A percentile compares a stretch with the other conserved stretches of the same genome.
phyloP scores from a whole-genome alignment of 192 early-diverging fungal species.

The Irineochytrium annulatum region DNA sequence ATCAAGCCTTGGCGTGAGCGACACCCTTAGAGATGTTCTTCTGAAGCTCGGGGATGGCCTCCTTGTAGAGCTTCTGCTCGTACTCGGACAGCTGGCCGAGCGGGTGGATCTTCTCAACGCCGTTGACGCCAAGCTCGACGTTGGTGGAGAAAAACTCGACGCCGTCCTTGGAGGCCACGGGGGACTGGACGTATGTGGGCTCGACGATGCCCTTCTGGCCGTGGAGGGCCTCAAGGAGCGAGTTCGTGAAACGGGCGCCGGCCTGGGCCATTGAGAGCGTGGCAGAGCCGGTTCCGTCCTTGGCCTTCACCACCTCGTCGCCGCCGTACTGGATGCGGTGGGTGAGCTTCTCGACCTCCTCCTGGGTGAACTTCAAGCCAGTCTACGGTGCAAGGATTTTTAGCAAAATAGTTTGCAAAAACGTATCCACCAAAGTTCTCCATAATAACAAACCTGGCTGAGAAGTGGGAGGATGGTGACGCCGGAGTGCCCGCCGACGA shows the following conservation, averaged over 20 bases:
- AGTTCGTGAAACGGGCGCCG: slow-evolving; percentile 80
- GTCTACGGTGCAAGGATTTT: slow-evolving; percentile 29
- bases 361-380: slow-evolving; percentile 66
- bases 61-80: slow-evolving; percentile 75
- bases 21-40: slow-evolving; percentile 87
- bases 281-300: slow-evolving; percentile 81
- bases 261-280: slow-evolving; percentile 65
- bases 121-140: slow-evolving; percentile 63
- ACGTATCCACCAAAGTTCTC: neutral
- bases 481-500: slow-evolving; percentile 94
- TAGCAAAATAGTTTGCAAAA: slow-evolving; percentile 11
- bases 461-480: slow-evolving; percentile 93
- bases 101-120: slow-evolving; percentile 83
- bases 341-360: slow-evolving; percentile 82
- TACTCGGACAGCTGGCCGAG: slow-evolving; percentile 67
- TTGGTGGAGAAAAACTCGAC: slow-evolving; percentile 57
- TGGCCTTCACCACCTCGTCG: slow-evolving; percentile 98
- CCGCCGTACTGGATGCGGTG: slow-evolving; percentile 96
- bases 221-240: slow-evolving; percentile 77
- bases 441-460: slow-evolving; percentile 50
- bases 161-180: slow-evolving; percentile 59
- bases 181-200: slow-evolving; percentile 77
- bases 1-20: slow-evolving; percentile 63
- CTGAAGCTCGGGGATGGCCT: slow-evolving; percentile 78
- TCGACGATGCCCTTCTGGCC: slow-evolving; percentile 82